phyloP scores from a whole-genome alignment of 352 stramenopile genomes.

The Phytophthora pini region DNA sequence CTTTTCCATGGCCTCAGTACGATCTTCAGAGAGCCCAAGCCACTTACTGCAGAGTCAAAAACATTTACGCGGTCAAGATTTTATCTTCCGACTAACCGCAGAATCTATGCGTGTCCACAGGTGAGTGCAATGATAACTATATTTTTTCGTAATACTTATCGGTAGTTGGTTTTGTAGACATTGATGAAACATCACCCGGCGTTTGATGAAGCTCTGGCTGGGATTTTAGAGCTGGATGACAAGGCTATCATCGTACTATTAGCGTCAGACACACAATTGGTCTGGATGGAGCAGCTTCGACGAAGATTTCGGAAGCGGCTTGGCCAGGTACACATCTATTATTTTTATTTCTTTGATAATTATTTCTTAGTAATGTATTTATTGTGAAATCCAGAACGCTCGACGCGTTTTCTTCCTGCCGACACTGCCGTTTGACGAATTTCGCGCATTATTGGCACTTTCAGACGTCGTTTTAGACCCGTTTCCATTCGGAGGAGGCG shows the following conservation, averaged over 20 bases:
- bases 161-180: conserved; percentile 35
- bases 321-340: conserved; percentile 29
- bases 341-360: neutral
- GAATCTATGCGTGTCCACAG: conserved; percentile 65
- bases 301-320: conserved; percentile 47
- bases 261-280: conserved; percentile 47
- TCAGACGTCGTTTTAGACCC: conserved; percentile 83
- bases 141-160: too few species aligned
- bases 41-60: conserved; percentile 15
- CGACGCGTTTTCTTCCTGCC: conserved; percentile 65
- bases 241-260: conserved; percentile 52
- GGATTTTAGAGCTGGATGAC: conserved; percentile 48
- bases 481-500: conserved; percentile 85
- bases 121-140: conserved; percentile 15
- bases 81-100: conserved; percentile 47
- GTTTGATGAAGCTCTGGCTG: conserved; percentile 54
- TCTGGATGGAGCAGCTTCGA: conserved; percentile 64
- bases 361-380: neutral
- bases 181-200: conserved; percentile 72
- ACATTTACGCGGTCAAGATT: conserved; percentile 43
- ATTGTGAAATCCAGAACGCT: conserved; percentile 22
- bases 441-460: conserved; percentile 55
- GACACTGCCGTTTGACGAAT: conserved; percentile 62
- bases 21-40: conserved; percentile 49
- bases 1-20: conserved; percentile 73